phyloP scores from a whole-genome alignment of 2,329 filamentous ascomycete species.

The Zelopaecilomyces penicillatus region DNA sequence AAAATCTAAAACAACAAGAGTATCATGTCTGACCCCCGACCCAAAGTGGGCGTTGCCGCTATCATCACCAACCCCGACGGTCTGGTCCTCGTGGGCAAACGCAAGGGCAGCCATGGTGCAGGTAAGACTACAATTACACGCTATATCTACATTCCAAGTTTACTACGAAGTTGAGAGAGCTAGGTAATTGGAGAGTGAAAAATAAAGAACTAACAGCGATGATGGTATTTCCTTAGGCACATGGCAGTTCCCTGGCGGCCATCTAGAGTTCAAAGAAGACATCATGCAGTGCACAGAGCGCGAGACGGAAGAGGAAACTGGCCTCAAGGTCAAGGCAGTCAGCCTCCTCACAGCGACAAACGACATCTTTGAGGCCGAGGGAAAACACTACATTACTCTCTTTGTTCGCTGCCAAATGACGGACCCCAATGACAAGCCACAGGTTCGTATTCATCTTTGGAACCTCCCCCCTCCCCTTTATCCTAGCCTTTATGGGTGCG shows the following conservation, averaged over 20 bases:
- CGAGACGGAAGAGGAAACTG: slow-evolving; percentile 65
- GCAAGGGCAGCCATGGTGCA: slow-evolving; percentile 40
- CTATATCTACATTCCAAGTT: neutral
- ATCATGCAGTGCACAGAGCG: slow-evolving; percentile 54
- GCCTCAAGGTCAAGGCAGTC: slow-evolving; percentile 43
- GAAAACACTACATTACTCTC: slow-evolving; percentile 67
- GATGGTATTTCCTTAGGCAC: slow-evolving; percentile 36
- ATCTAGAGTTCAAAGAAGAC: slow-evolving; percentile 62
- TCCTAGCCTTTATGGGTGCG: neutral
- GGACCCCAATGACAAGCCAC: slow-evolving; percentile 39
- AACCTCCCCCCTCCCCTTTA: neutral
- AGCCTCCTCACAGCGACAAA: slow-evolving; percentile 57
- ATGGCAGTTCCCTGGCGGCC: slow-evolving; percentile 64
- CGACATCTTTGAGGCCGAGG: slow-evolving; percentile 49
- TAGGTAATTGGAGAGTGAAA: neutral
- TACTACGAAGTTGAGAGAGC: too few relatives aligned
- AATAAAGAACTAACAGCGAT: neutral
- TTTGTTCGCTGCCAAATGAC: slow-evolving; percentile 51
- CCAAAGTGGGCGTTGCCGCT: slow-evolving; percentile 39
- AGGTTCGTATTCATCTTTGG: slow-evolving; percentile 34
- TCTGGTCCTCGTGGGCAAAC: slow-evolving; percentile 38
- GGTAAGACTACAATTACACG: slow-evolving; percentile 24
- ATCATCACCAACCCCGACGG: slow-evolving; percentile 35
- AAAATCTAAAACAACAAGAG: too few relatives aligned
- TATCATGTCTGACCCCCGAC: slow-evolving; percentile 19